These are phyloP conservation scores for Mycena kentingensis DNA, from an alignment of 768 basidiomycete genomes.

Conservation along the genomic window DNA sequence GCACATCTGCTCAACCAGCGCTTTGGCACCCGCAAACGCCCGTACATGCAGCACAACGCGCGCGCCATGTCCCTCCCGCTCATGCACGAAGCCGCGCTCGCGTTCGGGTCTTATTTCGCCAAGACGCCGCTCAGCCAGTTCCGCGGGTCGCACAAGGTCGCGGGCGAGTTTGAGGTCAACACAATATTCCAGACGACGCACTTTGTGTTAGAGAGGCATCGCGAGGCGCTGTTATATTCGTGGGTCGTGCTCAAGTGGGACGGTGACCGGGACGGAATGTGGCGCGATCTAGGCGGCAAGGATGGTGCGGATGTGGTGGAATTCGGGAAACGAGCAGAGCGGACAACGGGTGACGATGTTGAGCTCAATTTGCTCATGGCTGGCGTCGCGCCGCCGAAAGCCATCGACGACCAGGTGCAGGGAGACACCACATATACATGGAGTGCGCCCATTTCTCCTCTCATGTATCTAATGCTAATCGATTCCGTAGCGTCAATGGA, in stretches of 20 bases:
- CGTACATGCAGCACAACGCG: slow-evolving; percentile 44
- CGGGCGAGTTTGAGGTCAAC: slow-evolving; percentile 33
- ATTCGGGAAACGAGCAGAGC: slow-evolving; percentile 10
- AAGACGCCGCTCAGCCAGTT: slow-evolving; percentile 34
- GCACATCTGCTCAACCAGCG: slow-evolving; percentile 37
- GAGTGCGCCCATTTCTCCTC: not conserved
- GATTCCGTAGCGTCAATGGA: not conserved
- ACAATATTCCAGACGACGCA: slow-evolving; percentile 35
- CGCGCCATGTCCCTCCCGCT: slow-evolving; percentile 36
- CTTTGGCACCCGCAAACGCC: slow-evolving; percentile 39
- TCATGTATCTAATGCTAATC: not conserved
- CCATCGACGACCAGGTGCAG: not conserved
- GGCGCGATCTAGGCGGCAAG: slow-evolving; percentile 33
- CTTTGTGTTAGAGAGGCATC: slow-evolving; percentile 36
- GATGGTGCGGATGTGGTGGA: slow-evolving; percentile 12
- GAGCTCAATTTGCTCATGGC: slow-evolving; percentile 12
- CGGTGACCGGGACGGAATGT: slow-evolving; percentile 29
- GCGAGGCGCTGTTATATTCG: slow-evolving; percentile 41
- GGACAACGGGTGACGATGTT: slow-evolving; percentile 12
- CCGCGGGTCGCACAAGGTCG: slow-evolving; percentile 30
- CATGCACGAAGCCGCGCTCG: slow-evolving; percentile 34
- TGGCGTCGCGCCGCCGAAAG: slow-evolving; percentile 1
- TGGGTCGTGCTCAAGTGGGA: slow-evolving; percentile 38
- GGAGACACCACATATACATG: slow-evolving; percentile 6
- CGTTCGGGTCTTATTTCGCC: slow-evolving; percentile 34